Evolutionary conservation across 257 asterid species (phyloP), one percentile per base, ranked within the genome.

Genomic region (Orobanche coerulescens): DNA sequence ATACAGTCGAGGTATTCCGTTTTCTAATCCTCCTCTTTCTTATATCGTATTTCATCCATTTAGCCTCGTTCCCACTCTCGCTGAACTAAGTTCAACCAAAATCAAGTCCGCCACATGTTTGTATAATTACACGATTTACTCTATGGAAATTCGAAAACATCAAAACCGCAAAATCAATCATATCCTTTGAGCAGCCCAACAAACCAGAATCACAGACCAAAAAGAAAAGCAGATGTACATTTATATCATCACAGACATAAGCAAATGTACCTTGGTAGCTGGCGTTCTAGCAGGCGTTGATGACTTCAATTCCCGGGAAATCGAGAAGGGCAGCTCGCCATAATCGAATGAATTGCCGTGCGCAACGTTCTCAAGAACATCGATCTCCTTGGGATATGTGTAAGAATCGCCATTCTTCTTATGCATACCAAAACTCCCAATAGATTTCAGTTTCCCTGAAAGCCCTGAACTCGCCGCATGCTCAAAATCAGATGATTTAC

Each of bases 391-490:
- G 48, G 87, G 77, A 77, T 74, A 84, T 4, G 76, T 62, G 58
- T 72, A 66, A 34, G 82, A 71, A 53, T 73, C 74, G 42, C 73
- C 82, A 49, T 66, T 73, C 20, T 61, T 77, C 63, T 74, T 72
- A 65, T 73, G 79, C 71, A 74, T 84, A 15, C 71, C 84, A 13
- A 78, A 73, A 51, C 72, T 80, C 60, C 72, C 81, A 5, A 76
- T 65, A 9, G 90, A 73, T 54, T 80, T 73, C 55, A 86, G 75
- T 79, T 80, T 84, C 71, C 94, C 94, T 2, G 97, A 92, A 80
- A 84, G 84, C 65, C 91, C 85, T 1, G 88, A 84, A 59, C 48
- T 69, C 52, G 77, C 74, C 61, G 66, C 84, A 30, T 75, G 76
- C 74, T 73, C 80, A 51, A 37, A 76, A 44, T 76, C 84, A 13